phyloP scores from a whole-genome alignment of 495 filamentous ascomycete species.

The Chaetomium tenue region DNA sequence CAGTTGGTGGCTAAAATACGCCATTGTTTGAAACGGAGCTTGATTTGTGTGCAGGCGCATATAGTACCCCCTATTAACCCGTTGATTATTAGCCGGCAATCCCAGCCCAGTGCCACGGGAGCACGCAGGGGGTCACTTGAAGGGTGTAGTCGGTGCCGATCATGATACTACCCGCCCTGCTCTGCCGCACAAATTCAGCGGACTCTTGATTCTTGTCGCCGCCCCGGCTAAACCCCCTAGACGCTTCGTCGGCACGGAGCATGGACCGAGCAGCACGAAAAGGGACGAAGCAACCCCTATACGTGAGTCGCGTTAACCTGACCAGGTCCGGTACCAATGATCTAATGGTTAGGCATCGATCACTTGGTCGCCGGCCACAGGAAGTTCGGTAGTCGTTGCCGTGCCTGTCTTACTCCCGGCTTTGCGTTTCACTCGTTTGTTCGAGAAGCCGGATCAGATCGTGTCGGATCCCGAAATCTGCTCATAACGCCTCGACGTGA shows the following conservation, averaged over 20 bases:
- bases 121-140: slow-evolving; percentile 2
- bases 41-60: slow-evolving; percentile 16
- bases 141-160: slow-evolving; percentile 2
- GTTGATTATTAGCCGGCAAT: slow-evolving; percentile 23
- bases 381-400: slow-evolving; percentile 11
- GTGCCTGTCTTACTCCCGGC: neutral
- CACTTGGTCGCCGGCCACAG: neutral
- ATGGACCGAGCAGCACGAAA: neutral
- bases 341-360: neutral
- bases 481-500: slow-evolving; percentile 3
- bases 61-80: slow-evolving; percentile 22
- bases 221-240: slow-evolving; percentile 13
- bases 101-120: slow-evolving; percentile 12
- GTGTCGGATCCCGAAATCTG: neutral
- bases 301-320: neutral
- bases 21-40: slow-evolving; percentile 23
- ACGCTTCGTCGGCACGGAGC: slow-evolving; percentile 8
- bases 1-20: slow-evolving; percentile 35
- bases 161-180: neutral
- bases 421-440: slow-evolving; percentile 7
- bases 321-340: neutral
- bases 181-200: slow-evolving; percentile 4
- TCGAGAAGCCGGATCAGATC: neutral
- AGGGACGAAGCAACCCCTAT: slow-evolving; percentile 3
- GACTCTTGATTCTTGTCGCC: neutral